Evolutionary conservation across 352 stramenopile species (phyloP).

Genomic region (Phytophthora hibernalis): DNA sequence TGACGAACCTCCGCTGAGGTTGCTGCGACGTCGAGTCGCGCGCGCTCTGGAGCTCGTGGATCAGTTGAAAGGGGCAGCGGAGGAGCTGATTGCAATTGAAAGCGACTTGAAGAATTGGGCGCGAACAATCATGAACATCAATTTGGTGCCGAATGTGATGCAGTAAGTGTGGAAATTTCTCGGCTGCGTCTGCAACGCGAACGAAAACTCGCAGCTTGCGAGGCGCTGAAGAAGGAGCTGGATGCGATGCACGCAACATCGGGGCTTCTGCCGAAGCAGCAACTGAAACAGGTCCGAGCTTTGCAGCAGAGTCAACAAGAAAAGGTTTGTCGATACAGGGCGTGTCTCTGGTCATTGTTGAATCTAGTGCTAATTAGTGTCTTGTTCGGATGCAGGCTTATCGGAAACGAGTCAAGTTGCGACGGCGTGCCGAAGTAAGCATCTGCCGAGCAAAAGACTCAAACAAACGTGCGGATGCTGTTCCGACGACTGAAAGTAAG

Average conservation of each 20-base stretch:
- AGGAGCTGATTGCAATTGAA: constrained; percentile 35
- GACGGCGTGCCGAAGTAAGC: constrained; percentile 28
- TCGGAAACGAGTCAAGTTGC: constrained; percentile 37
- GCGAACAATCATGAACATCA: background rate
- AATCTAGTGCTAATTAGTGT: background rate
- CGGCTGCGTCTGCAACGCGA: constrained; percentile 27
- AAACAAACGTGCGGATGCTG: background rate
- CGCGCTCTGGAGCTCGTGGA: constrained; percentile 26
- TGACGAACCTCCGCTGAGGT: constrained; percentile 31
- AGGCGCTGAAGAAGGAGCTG: constrained; percentile 38
- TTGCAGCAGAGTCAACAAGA: constrained; percentile 40
- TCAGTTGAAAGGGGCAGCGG: constrained; percentile 28
- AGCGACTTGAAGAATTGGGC: constrained; percentile 15
- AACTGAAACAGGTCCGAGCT: constrained; percentile 23
- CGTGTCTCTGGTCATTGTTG: background rate
- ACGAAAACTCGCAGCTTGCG: constrained; percentile 30
- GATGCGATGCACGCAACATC: constrained; percentile 29
- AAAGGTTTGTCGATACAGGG: constrained; percentile 27
- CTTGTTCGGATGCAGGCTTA: constrained; percentile 29
- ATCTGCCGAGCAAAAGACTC: constrained; percentile 20
- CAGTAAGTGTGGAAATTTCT: constrained; percentile 6
- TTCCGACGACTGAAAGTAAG: background rate
- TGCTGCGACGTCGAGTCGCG: constrained; percentile 29
- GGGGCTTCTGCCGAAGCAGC: constrained; percentile 24
- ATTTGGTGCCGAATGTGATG: background rate